Base-by-base conservation (phyloP, 352 stramenopile genomes). In the Globisporangium orthogonon region DNA sequence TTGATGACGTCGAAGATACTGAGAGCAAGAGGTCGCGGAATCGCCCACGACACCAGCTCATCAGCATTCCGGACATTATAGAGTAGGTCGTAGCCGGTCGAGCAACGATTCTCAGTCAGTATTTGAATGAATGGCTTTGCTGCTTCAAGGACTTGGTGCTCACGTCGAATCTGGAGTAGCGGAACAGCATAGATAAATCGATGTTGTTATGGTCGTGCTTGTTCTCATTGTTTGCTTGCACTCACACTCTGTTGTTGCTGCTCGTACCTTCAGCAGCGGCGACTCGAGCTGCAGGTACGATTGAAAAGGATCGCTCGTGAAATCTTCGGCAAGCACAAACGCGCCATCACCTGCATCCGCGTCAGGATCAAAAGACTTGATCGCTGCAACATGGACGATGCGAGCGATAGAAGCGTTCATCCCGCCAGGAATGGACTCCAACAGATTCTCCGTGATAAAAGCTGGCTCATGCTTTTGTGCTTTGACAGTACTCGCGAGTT, bases 1-100 rank as follows among this genome's bases (percentile, higher is more conserved):
- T 80, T 62, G 17, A 89, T 77, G 9, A 85, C 69, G 35, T 73
- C 67, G 56, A 80, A 89, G 28, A 89, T 74, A 0, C 49, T 69
- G 49, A 71, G 62, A 4, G 74, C 79, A 4, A 89, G 63, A 17
- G 73, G 67, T 3, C 57, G 51, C 14, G 77, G 77, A 9, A 87
- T 63, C 23, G 67, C 70, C 79, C 79, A 89, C 0, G 66, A 72
- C 0, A 81, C 64, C 0, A 89, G 43, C n/a, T 87, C 71, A 3
- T 74, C 57, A 5, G 86, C 62, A 4, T 73, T 75, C 13, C 64
- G 63, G 2, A 74, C 66, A 37, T 75, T 80, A 58, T 78, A 76
- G 37, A 89, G 65, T 43, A 89, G 60, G 50, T 89, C 77, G 39
- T 75, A 79, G 9, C 60, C 73, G 1, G 67, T 81, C 30, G 71